Evolutionary conservation across 345 rosid genomes (phyloP).

Genomic region (Cardamine resedifolia): DNA sequence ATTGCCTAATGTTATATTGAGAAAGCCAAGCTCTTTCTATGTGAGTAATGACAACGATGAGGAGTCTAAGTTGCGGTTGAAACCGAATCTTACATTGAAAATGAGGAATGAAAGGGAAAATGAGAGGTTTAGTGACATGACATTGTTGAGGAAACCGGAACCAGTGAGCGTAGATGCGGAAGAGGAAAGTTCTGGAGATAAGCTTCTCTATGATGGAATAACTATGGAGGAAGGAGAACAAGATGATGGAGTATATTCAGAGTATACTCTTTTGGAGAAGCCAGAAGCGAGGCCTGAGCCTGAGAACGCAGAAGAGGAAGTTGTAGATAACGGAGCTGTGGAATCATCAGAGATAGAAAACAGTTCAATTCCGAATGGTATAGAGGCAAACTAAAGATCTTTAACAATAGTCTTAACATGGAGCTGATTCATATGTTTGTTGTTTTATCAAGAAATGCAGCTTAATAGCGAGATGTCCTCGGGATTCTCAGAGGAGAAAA

Average conservation of each 20-base stretch:
- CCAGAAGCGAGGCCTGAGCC: constrained; percentile 39
- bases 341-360: constrained; percentile 28
- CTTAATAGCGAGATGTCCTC: constrained; percentile 37
- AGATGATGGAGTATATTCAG: constrained; percentile 35
- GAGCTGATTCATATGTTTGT: constrained; percentile 32
- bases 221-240: constrained; percentile 29
- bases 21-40: constrained; percentile 64
- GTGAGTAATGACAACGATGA: constrained; percentile 55
- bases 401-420: constrained; percentile 11
- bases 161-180: constrained; percentile 33
- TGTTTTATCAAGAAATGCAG: constrained; percentile 62
- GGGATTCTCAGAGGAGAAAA: constrained; percentile 35
- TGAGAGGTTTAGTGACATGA: constrained; percentile 82
- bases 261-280: constrained; percentile 56
- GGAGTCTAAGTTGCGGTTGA: constrained; percentile 58
- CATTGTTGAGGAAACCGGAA: constrained; percentile 66
- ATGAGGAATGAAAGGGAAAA: constrained; percentile 53
- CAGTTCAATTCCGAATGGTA: constrained; percentile 20
- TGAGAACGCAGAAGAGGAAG: constrained; percentile 30
- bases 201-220: constrained; percentile 18
- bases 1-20: constrained; percentile 80
- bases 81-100: constrained; percentile 65
- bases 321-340: constrained; percentile 20
- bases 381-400: constrained; percentile 10
- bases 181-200: constrained; percentile 30